Percentiles rank a stretch among this genome's conserved stretches.
Conservation (phyloP, 208 protist species). For the Acanthamoeba sp. region DNA sequence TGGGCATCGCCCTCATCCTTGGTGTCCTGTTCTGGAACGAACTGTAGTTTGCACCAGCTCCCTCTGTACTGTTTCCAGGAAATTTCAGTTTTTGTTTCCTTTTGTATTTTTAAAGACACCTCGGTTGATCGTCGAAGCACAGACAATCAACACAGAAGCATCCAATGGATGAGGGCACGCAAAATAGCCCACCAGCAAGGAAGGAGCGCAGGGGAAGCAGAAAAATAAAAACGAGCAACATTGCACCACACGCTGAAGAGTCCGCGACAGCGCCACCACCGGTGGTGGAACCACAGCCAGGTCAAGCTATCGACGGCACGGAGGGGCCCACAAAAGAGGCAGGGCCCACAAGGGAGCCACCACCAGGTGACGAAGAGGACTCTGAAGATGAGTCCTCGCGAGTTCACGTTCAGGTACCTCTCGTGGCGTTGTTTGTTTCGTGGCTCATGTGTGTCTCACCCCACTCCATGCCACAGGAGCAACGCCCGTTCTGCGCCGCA, state of each 20-base stretch:
- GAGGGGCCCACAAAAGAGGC: too few relatives aligned
- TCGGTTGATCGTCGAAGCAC: too few relatives aligned
- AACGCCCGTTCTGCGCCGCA: constrained; percentile 30
- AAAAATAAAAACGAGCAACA: not conserved
- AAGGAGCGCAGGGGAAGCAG: not conserved
- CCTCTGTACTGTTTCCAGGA: not conserved
- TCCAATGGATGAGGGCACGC: not conserved
- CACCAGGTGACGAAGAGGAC: not conserved
- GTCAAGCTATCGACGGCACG: not conserved
- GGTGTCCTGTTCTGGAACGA: constrained; percentile 55
- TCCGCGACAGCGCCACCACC: too few relatives aligned
- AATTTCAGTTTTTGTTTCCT: not conserved
- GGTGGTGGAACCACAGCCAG: not conserved
- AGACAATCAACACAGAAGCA: not conserved
- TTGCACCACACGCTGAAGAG: not conserved
- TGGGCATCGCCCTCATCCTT: constrained; percentile 42
- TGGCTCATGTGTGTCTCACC: not conserved
- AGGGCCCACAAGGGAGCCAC: too few relatives aligned
- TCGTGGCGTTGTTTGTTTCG: not conserved
- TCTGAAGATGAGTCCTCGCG: not conserved
- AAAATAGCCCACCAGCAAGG: not conserved
- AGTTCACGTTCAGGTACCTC: not conserved
- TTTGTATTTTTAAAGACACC: not conserved
- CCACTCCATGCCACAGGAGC: not conserved
- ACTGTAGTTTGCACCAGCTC: not conserved